phyloP scores from a whole-genome alignment of 495 filamentous ascomycete species.

The Penicillium fimorum region DNA sequence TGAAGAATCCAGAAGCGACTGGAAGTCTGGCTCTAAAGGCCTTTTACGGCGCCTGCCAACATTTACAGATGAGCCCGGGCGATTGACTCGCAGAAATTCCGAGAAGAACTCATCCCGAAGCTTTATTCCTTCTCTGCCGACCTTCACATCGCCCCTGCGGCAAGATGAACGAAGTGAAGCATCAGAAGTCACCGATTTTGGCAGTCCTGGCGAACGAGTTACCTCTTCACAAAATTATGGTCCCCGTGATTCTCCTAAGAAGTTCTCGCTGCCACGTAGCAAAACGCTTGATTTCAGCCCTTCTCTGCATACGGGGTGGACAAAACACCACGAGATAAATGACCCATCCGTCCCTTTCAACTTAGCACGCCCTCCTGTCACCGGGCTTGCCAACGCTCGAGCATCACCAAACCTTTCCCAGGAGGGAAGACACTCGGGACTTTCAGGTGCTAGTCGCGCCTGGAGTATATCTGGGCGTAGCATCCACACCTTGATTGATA shows the following conservation, averaged over 20 bases:
- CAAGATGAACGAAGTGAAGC: constrained; percentile 34
- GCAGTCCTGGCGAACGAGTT: constrained; percentile 16
- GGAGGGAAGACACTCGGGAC: constrained; percentile 18
- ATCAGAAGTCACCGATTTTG: constrained; percentile 19
- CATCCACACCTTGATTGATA: constrained; percentile 35
- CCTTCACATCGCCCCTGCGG: constrained; percentile 47
- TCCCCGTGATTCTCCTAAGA: constrained; percentile 13
- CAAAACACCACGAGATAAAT: constrained; percentile 29
- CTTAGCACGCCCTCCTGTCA: constrained; percentile 43
- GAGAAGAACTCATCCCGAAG: constrained; percentile 34
- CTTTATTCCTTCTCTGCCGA: constrained; percentile 45
- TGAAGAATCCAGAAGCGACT: constrained; percentile 36
- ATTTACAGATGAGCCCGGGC: constrained; percentile 37
- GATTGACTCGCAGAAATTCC: constrained; percentile 30
- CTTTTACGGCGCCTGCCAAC: constrained; percentile 35
- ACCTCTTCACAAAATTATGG: constrained; percentile 11
- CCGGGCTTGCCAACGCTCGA: constrained; percentile 45
- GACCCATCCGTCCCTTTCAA: constrained; percentile 35
- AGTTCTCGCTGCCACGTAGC: constrained; percentile 16
- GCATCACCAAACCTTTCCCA: constrained; percentile 32
- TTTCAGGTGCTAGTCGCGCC: constrained; percentile 32
- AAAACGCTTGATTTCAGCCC: constrained; percentile 30
- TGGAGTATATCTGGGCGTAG: constrained; percentile 72
- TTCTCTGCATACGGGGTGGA: constrained; percentile 27
- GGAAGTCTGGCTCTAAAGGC: constrained; percentile 26